phyloP scores from a whole-genome alignment of 1,284 basidiomycete genomes.

The Tilletia caries region DNA sequence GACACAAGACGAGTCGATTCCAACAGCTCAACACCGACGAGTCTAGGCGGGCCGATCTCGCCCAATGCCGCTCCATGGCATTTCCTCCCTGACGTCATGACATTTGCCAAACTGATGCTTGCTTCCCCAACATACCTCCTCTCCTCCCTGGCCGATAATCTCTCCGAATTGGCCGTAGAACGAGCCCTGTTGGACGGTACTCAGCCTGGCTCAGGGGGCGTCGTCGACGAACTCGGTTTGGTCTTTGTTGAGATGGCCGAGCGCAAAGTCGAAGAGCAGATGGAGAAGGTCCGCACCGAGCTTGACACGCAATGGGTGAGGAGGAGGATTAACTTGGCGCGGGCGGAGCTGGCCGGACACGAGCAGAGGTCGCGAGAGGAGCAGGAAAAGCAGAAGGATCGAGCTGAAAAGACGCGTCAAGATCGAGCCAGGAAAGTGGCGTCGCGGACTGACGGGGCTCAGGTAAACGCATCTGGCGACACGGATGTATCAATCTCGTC shows the following conservation, averaged over 20 bases:
- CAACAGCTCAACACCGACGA: not conserved
- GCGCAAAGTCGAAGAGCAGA: constrained; percentile 43
- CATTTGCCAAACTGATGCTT: constrained; percentile 91
- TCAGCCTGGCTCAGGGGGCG: constrained; percentile 26
- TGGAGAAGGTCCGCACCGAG: constrained; percentile 38
- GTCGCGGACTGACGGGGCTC: not conserved
- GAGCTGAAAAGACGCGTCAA: not conserved
- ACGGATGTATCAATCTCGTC: constrained; percentile 24
- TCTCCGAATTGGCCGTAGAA: constrained; percentile 70
- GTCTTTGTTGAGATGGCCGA: constrained; percentile 74
- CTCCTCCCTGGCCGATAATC: constrained; percentile 68
- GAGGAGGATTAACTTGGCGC: not conserved
- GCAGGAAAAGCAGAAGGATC: constrained; percentile 30
- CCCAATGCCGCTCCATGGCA: constrained; percentile 89
- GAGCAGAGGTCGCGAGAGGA: constrained; percentile 22
- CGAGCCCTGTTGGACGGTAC: constrained; percentile 52
- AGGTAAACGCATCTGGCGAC: constrained; percentile 23
- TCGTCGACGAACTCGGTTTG: constrained; percentile 72
- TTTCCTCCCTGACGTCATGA: constrained; percentile 86
- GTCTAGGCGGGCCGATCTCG: constrained; percentile 63
- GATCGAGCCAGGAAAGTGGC: not conserved
- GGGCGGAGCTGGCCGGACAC: not conserved
- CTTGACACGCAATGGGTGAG: constrained; percentile 34
- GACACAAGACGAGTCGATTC: not conserved
- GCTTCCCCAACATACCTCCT: constrained; percentile 76